Evolutionary conservation across 1,284 basidiomycete species (phyloP), one percentile per base, ranked within the genome.

Genomic region (Fomitopsis palustris): DNA sequence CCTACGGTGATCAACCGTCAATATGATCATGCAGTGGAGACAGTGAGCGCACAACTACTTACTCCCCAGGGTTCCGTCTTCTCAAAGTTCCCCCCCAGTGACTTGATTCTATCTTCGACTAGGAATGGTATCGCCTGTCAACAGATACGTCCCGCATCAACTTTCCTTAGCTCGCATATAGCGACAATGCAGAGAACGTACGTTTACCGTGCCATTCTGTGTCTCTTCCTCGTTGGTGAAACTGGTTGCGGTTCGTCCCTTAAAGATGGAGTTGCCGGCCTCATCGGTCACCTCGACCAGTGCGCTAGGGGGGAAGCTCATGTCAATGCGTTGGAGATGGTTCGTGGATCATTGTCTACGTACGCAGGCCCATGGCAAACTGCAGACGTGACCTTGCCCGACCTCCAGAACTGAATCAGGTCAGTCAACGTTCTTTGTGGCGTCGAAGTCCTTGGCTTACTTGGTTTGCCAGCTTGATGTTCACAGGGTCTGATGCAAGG

Each of bases 311-410:
- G n/a, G n/a, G n/a, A 45, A 33, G 5, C 16, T 54, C 19, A 23
- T 7, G 10, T 35, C 31, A 37, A 4, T 6, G 19, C 12, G 17
- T 4, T 21, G 41, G 27, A 21, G 16, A 16, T 27, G 19, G 42
- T 21, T 19, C 10, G 49, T 21, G 25, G 29, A n/a, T 17, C 25
- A 51, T 17, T 19, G 14, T 27, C 39, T 1, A 67, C 74, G 65
- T 61, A 77, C 74, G 81, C 86, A 62, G 88, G 81, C 33, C 88
- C 90, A 71, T 92, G 90, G 75, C 89, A 92, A n/a, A 92, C 88
- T 6, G 88, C 88, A 33, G 82, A 65, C 2, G 81, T 78, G 51
- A 85, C 73, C 73, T 90, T 91, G 57, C 77, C 77, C 1, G 74
- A 65, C 55, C 78, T 77, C 75, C 82, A 90, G 74, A 91, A 87